phyloP scores from a whole-genome alignment of 1,139 yeast species.

The Eremothecium gossypii region DNA sequence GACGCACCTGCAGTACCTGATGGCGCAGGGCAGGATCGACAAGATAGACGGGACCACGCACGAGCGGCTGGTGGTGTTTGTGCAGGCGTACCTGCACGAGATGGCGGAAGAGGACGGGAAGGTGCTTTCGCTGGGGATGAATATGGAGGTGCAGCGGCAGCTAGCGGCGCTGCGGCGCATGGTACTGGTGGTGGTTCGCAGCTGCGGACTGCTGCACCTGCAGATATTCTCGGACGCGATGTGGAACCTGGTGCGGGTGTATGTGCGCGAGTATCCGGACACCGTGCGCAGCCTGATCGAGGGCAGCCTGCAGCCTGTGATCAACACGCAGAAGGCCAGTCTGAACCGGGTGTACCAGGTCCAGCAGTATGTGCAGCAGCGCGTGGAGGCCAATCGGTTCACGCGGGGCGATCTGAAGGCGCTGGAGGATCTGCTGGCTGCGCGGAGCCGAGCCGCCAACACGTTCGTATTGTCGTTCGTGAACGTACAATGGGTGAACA shows the following conservation, averaged over 20 bases:
- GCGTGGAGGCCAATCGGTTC: constrained; percentile 40
- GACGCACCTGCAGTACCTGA: constrained; percentile 39
- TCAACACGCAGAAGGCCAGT: constrained; percentile 25
- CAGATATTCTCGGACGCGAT: constrained; percentile 48
- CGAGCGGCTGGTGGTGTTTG: constrained; percentile 49
- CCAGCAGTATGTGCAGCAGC: constrained; percentile 33
- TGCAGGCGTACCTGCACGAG: constrained; percentile 49
- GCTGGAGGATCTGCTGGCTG: constrained; percentile 37
- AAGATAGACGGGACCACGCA: constrained; percentile 43
- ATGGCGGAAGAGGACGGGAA: constrained; percentile 50
- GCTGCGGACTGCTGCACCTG: constrained; percentile 45
- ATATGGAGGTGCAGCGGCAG: constrained; percentile 54
- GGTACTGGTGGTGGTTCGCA: constrained; percentile 45
- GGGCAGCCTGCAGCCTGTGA: constrained; percentile 31
- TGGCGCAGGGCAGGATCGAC: constrained; percentile 26
- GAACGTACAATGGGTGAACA: constrained; percentile 45
- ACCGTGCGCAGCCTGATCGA: constrained; percentile 46
- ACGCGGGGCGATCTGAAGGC: constrained; percentile 36
- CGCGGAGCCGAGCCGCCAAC: constrained; percentile 11
- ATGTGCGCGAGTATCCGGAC: constrained; percentile 38
- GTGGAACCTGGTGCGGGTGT: constrained; percentile 55
- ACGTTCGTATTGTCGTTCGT: constrained; percentile 49
- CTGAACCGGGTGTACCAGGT: constrained; percentile 23
- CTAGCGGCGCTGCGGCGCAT: constrained; percentile 39
- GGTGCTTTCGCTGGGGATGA: constrained; percentile 59